phyloP scores from a whole-genome alignment of 192 early-diverging fungal species.

The Coemansia sp. region DNA sequence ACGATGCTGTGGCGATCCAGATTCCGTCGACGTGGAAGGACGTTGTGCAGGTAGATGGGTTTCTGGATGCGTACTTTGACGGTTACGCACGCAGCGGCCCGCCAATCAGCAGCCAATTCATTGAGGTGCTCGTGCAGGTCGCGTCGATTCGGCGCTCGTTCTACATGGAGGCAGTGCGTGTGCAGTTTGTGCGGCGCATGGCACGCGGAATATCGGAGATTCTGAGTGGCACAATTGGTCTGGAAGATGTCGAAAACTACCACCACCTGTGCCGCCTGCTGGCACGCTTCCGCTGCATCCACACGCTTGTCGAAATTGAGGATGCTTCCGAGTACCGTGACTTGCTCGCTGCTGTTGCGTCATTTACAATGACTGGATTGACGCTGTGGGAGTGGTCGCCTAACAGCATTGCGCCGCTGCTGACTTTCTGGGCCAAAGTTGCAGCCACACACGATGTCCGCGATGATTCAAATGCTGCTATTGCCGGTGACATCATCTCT shows the following conservation, averaged over 20 bases:
- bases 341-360: slow-evolving; percentile 27
- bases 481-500: slow-evolving; percentile 39
- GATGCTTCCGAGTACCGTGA: slow-evolving; percentile 63
- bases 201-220: slow-evolving; percentile 70
- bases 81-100: slow-evolving; percentile 61
- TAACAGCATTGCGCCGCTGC: slow-evolving; percentile 69
- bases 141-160: slow-evolving; percentile 82
- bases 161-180: slow-evolving; percentile 73
- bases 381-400: slow-evolving; percentile 62
- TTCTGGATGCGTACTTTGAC: slow-evolving; percentile 68
- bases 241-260: slow-evolving; percentile 75
- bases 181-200: slow-evolving; percentile 64
- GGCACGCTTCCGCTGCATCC: slow-evolving; percentile 75
- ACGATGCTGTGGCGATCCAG: slow-evolving; percentile 69
- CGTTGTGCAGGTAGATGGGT: slow-evolving; percentile 66
- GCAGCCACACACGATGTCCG: slow-evolving; percentile 52
- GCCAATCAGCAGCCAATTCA: slow-evolving; percentile 60
- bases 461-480: slow-evolving; percentile 24
- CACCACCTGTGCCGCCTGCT: slow-evolving; percentile 85
- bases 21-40: slow-evolving; percentile 78
- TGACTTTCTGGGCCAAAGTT: slow-evolving; percentile 88
- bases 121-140: slow-evolving; percentile 78
- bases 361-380: slow-evolving; percentile 42
- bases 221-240: slow-evolving; percentile 56
- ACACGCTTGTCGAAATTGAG: slow-evolving; percentile 77